Percentiles rank a stretch among this genome's conserved stretches.
These are phyloP conservation scores for Talaromyces proteolyticus DNA, from an alignment of 495 filamentous ascomycete species.

Conservation along the genomic window DNA sequence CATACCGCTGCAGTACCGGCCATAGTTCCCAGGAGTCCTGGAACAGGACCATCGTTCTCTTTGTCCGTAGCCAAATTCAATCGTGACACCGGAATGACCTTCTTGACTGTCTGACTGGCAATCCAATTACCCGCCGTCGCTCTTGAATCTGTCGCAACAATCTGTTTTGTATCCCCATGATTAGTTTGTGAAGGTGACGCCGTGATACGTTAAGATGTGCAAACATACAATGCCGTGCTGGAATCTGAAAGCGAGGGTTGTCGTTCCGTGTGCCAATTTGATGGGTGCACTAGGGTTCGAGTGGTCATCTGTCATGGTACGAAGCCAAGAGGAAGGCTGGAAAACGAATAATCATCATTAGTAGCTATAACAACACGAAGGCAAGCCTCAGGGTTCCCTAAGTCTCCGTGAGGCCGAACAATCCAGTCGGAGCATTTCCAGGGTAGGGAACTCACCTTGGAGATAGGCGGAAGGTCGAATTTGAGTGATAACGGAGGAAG, in stretches of 20 bases:
- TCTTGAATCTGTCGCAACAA: constrained; percentile 95
- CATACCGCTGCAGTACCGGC: constrained; percentile 90
- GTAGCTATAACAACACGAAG: too few species aligned
- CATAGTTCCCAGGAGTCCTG: constrained; percentile 89
- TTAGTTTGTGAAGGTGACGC: too few species aligned
- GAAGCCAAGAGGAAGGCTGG: constrained; percentile 88
- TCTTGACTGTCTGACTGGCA: constrained; percentile 98
- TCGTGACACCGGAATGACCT: constrained; percentile 69
- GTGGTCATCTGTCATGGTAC: constrained; percentile 93
- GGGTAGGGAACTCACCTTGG: constrained; percentile 58
- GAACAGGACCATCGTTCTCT: constrained; percentile 68
- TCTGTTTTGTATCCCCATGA: constrained; percentile 27
- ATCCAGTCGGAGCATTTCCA: too few species aligned
- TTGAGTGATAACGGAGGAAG: constrained; percentile 73
- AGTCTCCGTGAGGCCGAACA: too few species aligned
- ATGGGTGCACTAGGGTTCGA: constrained; percentile 94
- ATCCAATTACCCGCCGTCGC: constrained; percentile 98
- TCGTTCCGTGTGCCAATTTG: constrained; percentile 98
- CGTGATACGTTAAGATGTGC: too few species aligned
- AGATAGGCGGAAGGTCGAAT: constrained; percentile 91
- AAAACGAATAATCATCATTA: constrained; percentile 4
- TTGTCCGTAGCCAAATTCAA: constrained; percentile 43
- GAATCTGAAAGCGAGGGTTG: constrained; percentile 96
- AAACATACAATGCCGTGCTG: constrained; percentile 76
- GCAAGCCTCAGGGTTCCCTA: too few species aligned